Evolutionary conservation across 2,329 filamentous ascomycete species (phyloP).

Genomic region (Fusarium guadeloupense): DNA sequence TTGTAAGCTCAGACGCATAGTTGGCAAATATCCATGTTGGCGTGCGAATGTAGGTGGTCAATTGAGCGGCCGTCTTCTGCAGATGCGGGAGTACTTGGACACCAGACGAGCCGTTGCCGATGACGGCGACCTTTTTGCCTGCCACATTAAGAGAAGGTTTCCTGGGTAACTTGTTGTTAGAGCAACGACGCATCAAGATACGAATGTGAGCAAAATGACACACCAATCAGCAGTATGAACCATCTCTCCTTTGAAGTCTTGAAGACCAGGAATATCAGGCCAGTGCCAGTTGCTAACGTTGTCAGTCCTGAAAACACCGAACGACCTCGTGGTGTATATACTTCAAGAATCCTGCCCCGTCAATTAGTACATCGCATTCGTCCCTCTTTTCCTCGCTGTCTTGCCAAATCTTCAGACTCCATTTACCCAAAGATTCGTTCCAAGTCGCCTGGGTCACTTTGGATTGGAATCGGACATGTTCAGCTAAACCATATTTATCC

Average conservation of each 20-base stretch:
- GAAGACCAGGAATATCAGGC: constrained; percentile 60
- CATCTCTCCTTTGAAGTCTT: constrained; percentile 58
- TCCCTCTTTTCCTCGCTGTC: background rate
- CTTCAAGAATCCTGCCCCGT: background rate
- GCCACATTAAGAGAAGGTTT: constrained; percentile 47
- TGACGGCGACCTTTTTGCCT: constrained; percentile 58
- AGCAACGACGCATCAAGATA: background rate
- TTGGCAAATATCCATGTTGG: constrained; percentile 42
- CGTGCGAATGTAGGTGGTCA: constrained; percentile 40
- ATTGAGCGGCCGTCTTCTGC: constrained; percentile 43
- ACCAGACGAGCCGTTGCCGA: constrained; percentile 61
- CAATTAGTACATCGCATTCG: background rate
- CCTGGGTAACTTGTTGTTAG: background rate
- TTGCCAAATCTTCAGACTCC: background rate
- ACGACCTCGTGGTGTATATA: background rate
- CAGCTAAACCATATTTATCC: constrained; percentile 8
- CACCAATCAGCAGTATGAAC: constrained; percentile 57
- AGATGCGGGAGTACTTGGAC: constrained; percentile 59
- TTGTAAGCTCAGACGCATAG: constrained; percentile 23
- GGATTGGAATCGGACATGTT: constrained; percentile 7
- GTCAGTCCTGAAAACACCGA: background rate
- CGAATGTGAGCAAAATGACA: background rate
- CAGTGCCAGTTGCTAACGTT: constrained; percentile 42
- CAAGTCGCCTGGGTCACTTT: constrained; percentile 1
- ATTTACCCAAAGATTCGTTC: background rate